phyloP scores from a whole-genome alignment of 305 asterid species.

The Lippia alba region DNA sequence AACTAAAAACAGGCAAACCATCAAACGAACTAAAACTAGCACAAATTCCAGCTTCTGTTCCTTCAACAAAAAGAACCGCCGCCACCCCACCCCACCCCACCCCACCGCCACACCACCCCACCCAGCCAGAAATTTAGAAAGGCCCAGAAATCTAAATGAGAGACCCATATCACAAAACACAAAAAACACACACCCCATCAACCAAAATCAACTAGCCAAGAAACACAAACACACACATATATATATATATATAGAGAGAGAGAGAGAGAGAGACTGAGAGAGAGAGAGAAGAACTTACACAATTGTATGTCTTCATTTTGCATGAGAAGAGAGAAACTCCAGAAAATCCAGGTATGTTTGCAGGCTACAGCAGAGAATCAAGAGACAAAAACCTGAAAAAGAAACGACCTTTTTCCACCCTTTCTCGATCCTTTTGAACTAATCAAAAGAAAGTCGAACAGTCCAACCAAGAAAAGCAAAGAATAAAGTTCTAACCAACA shows the following conservation, averaged over 20 bases:
- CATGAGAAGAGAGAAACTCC: conserved; percentile 42
- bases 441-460: conserved; percentile 40
- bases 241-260: conserved; percentile 7
- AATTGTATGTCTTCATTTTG: conserved; percentile 48
- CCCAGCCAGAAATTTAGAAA: neutral
- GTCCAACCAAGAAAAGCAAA: conserved; percentile 45
- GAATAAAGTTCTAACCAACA: conserved; percentile 52
- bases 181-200: neutral
- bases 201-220: neutral
- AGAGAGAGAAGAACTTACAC: conserved; percentile 41
- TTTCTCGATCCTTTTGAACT: conserved; percentile 34
- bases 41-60: conserved; percentile 4
- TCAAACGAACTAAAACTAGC: conserved; percentile 19
- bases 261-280: no score
- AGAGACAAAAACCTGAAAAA: conserved; percentile 15
- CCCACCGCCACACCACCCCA: neutral
- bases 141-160: neutral
- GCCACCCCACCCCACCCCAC: neutral
- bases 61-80: neutral
- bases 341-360: conserved; percentile 9
- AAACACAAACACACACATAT: neutral
- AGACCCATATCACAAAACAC: neutral
- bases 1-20: neutral
- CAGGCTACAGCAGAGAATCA: conserved; percentile 12
- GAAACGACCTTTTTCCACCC: conserved; percentile 19